Base-by-base conservation (phyloP, 768 basidiomycete genomes). In the Galerina marginata region DNA sequence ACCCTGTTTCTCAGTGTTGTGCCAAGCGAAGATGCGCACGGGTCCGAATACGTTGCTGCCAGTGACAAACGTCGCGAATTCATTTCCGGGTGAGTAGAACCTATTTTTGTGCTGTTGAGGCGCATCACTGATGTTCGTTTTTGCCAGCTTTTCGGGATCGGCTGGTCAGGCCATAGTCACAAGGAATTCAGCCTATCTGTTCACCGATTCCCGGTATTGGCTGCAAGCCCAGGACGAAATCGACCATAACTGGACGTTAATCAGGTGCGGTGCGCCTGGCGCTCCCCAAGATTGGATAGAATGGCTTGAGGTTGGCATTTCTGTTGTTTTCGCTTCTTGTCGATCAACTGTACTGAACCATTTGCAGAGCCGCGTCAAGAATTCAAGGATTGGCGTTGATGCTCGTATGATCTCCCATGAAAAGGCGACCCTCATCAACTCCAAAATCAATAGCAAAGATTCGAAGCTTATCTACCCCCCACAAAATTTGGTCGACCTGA, bases 121-220 rank as follows among this genome's bases (percentile, higher is more conserved):
- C 45, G 42, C 55, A 39, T 57, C 42, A 20, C 45, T 60, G 42
- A 59, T 60, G 42, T 33, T 50, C 23, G 54, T 44, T 26, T 37
- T 42, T 16, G 33, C 29, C 51, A 74, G 67, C 6, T 79, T 78
- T 38, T 66, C 69, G 26, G 72, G 70, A 37, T 84, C 86, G 37
- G 85, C 87, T 23, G 93, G 92, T 14, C 79, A 86, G 60, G 92
- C 89, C 10, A 82, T 95, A 46, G 73, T 94, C 29, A 87, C 90
- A 3, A 78, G 78, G 69, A 80, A 79, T 6, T 75, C 81, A 7
- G 93, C 93, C 7, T 93, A 92, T 67, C 78, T 94, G 45, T 77
- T 93, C 63, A 87, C 86, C 16, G 92, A 95, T 71, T 89, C 93
- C 9, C 84, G 92, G 12, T 95, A 95, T 69, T 95, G 91, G 90